These are phyloP conservation scores for Aphanomyces cochlioides DNA, from an alignment of 352 stramenopile genomes.

Conservation along the genomic window DNA sequence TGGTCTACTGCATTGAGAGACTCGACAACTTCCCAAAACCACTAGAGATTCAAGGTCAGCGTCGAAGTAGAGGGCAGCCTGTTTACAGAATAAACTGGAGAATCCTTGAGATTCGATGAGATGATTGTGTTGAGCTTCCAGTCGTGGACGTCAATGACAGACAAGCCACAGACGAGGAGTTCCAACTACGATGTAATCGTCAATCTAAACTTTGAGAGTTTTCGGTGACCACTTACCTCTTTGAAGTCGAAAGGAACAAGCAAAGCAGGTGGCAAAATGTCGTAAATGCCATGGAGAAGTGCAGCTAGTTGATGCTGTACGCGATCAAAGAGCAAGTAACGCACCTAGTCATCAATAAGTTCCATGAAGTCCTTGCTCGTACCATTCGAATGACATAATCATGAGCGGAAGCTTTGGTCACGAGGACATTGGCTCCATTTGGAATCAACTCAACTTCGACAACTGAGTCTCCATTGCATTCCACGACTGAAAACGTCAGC, in stretches of 20 bases:
- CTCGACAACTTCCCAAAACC: conserved; percentile 72
- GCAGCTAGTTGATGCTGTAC: conserved; percentile 89
- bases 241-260: conserved; percentile 98
- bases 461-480: conserved; percentile 58
- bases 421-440: conserved; percentile 48
- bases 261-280: conserved; percentile 94
- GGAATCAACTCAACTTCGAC: conserved; percentile 63
- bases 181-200: conserved; percentile 50
- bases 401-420: conserved; percentile 94
- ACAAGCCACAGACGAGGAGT: conserved; percentile 71
- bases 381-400: conserved; percentile 90
- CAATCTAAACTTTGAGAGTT: not conserved
- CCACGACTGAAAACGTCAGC: conserved; percentile 62
- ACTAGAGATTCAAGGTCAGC: conserved; percentile 27
- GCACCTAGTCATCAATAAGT: conserved; percentile 44
- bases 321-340: conserved; percentile 93
- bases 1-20: conserved; percentile 65
- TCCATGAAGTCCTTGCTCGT: conserved; percentile 32
- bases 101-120: conserved; percentile 46
- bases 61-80: too few species aligned
- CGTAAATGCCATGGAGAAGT: conserved; percentile 88
- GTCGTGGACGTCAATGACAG: conserved; percentile 83
- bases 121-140: conserved; percentile 78
- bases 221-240: conserved; percentile 67
- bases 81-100: conserved; percentile 35